Base-by-base conservation (phyloP, 176 grass and related monocot genomes). In the Carex parvula region DNA sequence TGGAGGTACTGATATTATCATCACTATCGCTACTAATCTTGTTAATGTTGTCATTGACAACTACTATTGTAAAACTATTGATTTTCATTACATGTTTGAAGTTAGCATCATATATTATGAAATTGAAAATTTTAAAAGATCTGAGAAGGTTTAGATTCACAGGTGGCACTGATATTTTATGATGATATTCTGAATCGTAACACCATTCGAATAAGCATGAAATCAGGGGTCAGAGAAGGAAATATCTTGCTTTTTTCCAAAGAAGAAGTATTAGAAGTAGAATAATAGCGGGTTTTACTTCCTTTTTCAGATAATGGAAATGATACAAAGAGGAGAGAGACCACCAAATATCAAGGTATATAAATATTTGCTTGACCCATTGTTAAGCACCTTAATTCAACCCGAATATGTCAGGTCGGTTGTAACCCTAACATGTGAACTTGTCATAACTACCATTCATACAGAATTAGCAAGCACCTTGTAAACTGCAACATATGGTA, bases 291-390 rank as follows among this genome's bases (percentile, higher is more conserved):
- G 39, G 20, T 81, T 81, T 29, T 60, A 13, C 26, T 54, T 24
- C 41, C 24, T 64, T 81, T 64, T 64, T 63, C 58, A 83, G 80
- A 68, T 83, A 50, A 33, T 83, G 26, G 80, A 83, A 67, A 83
- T 83, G 80, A 67, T 83, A 50, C 80, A 83, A 83, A 83, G 59
- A 83, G 80, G 80, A 54, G 80, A 83, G 80, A 83, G 39, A 67
- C 80, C 80, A 68, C 80, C 80, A 54, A 52, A 83, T 65, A 68
- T 83, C 41, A 83, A 83, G 80, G 80, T 83, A 83, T 65, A 10
- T 53, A 44, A 16, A 16, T 56, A 6, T 53, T 77, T 77, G 22
- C 14, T 56, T 16, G 22, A 32, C 73, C 48, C 11, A 30, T 46
- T 71, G 3, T 71, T 29, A 55, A 77, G 24, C 72, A 29, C 12